Evolutionary conservation across 805 yeast genomes (phyloP), one percentile per base, ranked within the genome.

Genomic region (Saccharomycopsis oosterbeekiorum): DNA sequence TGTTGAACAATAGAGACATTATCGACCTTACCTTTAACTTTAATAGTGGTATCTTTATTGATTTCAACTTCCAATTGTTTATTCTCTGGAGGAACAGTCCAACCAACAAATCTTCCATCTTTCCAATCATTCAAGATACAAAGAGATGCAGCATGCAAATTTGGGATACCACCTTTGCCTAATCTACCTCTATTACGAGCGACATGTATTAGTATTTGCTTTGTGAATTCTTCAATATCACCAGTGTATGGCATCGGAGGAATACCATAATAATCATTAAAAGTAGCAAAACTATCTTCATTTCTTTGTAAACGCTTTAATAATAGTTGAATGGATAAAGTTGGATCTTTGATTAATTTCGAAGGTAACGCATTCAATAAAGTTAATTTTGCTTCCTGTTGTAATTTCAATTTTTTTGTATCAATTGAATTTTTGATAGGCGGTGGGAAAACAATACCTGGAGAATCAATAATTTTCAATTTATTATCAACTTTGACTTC

Each of bases 381-480:
- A 5, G 94, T 89, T 65, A 94, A 78, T 69, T 93, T 89, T n/a
- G 98, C 96, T 69, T 87, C 88, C 71, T 86, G 89, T 65, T 86
- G 88, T 26, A 76, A 72, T 69, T 80, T 84, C 62, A 76, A 73
- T 65, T 76, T 76, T 67, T 78, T 80, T 37, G 58, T 61, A 29
- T 58, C 58, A 2, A 37, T 40, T 15, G 21, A 29, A 21, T 56
- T 39, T 4, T 43, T 34, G 19, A 53, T 41, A 11, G 56, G 47
- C 57, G 98, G 98, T 58, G 98, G 98, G 84, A 94, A 93, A 50
- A 94, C 97, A 64, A 93, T 94, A 71, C 99, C 99, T 59, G 99
- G 99, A 60, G 97, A 89, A 74, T 93, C 99, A 70, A 93, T 79
- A 66, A 93, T 80, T 73, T 88, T 89, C 68, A 93, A 80, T 73